These are phyloP conservation scores for Albizia julibrissin DNA, from an alignment of 306 rosid species.

Conservation along the genomic window DNA sequence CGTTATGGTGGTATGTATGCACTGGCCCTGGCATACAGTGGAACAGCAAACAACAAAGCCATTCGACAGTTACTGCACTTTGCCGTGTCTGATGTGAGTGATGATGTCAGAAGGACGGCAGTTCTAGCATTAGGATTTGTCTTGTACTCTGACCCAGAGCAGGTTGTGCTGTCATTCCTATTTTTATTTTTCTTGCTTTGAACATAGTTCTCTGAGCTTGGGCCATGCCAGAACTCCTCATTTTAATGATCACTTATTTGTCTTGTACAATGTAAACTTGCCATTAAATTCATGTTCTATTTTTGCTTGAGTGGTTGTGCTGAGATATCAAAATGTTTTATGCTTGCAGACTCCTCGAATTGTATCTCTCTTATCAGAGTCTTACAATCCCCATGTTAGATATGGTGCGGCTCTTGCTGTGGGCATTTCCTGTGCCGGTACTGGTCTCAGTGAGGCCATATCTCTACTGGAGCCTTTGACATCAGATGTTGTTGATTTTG, in stretches of 20 bases:
- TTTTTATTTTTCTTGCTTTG: slow-evolving; percentile 18
- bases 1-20: slow-evolving; percentile 99
- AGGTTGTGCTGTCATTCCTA: slow-evolving; percentile 53
- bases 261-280: background rate
- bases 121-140: slow-evolving; percentile 99
- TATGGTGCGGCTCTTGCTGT: slow-evolving; percentile 99
- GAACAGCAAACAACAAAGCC: slow-evolving; percentile 98
- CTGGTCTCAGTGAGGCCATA: slow-evolving; percentile 97
- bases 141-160: slow-evolving; percentile 96
- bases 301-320: slow-evolving; percentile 10
- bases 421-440: slow-evolving; percentile 98
- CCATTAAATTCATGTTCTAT: background rate
- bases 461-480: slow-evolving; percentile 96
- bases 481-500: slow-evolving; percentile 97
- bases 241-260: background rate
- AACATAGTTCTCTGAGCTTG: slow-evolving; percentile 12
- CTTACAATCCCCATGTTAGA: slow-evolving; percentile 96
- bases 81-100: slow-evolving; percentile 98
- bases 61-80: slow-evolving; percentile 92
- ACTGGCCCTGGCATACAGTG: slow-evolving; percentile 90
- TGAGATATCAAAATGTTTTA: slow-evolving; percentile 18
- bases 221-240: background rate
- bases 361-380: slow-evolving; percentile 91
- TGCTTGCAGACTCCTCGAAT: slow-evolving; percentile 87
- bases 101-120: slow-evolving; percentile 98